A percentile compares a stretch with the other conserved stretches of the same genome.
phyloP scores from a whole-genome alignment of 108 stramenopile species.

The Poteriospumella lacustris region DNA sequence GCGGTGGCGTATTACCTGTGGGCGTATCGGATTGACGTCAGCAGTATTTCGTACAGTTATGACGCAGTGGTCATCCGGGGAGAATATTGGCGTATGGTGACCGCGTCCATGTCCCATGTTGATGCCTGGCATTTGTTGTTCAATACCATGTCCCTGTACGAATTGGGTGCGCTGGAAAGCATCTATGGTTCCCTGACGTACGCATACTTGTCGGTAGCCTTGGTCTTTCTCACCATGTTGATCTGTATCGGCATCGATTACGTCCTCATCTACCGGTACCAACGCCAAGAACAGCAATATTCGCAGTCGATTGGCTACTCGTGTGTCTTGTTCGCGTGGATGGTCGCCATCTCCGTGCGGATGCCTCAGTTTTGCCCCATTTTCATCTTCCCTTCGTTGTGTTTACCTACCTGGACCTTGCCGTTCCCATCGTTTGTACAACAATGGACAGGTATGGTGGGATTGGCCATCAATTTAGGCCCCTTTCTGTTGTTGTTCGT shows the following conservation, averaged over 20 bases:
- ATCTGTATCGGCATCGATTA: not conserved
- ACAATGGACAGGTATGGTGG: too few species aligned
- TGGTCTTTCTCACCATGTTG: slow-evolving; percentile 42
- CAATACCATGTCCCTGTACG: slow-evolving; percentile 44
- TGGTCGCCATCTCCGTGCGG: slow-evolving; percentile 37
- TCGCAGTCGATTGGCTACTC: slow-evolving; percentile 39
- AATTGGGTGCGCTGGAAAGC: slow-evolving; percentile 26
- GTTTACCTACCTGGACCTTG: slow-evolving; percentile 35
- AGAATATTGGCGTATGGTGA: slow-evolving; percentile 43
- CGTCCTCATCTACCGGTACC: slow-evolving; percentile 24
- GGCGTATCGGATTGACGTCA: slow-evolving; percentile 11
- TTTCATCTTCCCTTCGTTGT: slow-evolving; percentile 28
- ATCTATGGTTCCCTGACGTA: slow-evolving; percentile 31
- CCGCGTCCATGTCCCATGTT: slow-evolving; percentile 51
- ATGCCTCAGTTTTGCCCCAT: slow-evolving; percentile 40
- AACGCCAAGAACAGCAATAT: not conserved
- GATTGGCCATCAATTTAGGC: slow-evolving; percentile 34
- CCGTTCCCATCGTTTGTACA: slow-evolving; percentile 18
- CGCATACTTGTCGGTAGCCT: slow-evolving; percentile 10
- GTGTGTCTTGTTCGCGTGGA: slow-evolving; percentile 48
- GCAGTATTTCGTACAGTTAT: slow-evolving; percentile 33
- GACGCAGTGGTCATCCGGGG: slow-evolving; percentile 27
- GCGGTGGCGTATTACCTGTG: slow-evolving; percentile 9
- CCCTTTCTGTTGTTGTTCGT: slow-evolving; percentile 36
- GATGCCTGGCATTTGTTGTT: slow-evolving; percentile 44